Base-by-base conservation (phyloP, 805 yeast genomes). In the Tetrapisispora arboricola region DNA sequence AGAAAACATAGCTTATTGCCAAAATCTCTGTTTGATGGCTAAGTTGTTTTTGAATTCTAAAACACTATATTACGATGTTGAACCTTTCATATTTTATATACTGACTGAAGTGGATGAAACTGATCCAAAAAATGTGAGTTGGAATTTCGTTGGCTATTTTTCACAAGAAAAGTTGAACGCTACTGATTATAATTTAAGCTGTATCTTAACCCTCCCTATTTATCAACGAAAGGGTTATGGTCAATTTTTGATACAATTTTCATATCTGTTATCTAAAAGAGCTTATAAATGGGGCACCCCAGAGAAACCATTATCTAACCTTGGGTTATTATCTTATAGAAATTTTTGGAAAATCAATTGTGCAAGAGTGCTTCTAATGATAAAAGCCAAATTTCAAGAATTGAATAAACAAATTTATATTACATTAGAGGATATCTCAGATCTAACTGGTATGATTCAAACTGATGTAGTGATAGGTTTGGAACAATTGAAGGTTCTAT, bases 221-320 rank as follows among this genome's bases (percentile, higher is more conserved):
- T 79, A 80, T 56, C 96, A 90, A 61, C 64, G 95, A 38, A 76
- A 76, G 46, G 97, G 97, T 0, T 86, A 83, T 61, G 98, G 98
- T 2, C 80, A 77, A 57, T 72, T 90, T 44, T 66, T 92, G 43
- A 90, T 92, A 55, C 94, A 84, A 48, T 86, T 92, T 58, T 84
- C 95, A 42, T 92, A 92, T 55, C 61, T 87, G 15, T 63, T 92
- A 36, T 74, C 92, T 1, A 67, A 81, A 39, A 70, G 75, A 43
- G 96, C 90, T 57, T 77, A 45, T 25, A 80, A 79, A 47, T 72
- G 73, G 42, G 98, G 97, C 0, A 84, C 96, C 0, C 98, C 98
- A 0, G 98, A 92, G 53, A 90, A 88, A 55, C 98, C 98, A 0
- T 67, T 90, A 43, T 80, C 92, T 49, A 88, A 83, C 48, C 64